These are phyloP conservation scores for Aspergillus puulaauensis DNA, from an alignment of 2,329 filamentous ascomycete genomes.

Conservation along the genomic window DNA sequence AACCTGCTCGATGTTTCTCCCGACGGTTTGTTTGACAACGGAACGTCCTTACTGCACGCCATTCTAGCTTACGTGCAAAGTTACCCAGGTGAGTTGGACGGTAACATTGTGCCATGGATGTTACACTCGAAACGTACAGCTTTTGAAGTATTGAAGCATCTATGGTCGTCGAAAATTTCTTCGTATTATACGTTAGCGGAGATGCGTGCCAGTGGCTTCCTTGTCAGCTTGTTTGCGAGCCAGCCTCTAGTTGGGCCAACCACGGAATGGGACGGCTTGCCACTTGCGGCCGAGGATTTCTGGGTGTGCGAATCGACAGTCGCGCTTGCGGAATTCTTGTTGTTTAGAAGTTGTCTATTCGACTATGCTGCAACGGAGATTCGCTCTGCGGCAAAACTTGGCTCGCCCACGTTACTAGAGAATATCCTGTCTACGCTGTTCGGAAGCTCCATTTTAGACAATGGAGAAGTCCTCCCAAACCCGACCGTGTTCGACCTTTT, in stretches of 20 bases:
- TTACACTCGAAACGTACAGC: constrained; percentile 67
- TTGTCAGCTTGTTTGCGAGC: constrained; percentile 72
- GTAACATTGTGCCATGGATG: constrained; percentile 65
- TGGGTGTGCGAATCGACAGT: constrained; percentile 66
- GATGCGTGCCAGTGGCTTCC: constrained; percentile 73
- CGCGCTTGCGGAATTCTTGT: constrained; percentile 74
- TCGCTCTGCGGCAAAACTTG: constrained; percentile 69
- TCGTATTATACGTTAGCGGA: constrained; percentile 72
- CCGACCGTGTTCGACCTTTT: constrained; percentile 87
- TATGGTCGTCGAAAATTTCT: constrained; percentile 84
- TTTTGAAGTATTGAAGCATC: constrained; percentile 71
- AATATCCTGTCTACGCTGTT: constrained; percentile 68
- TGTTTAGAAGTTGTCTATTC: constrained; percentile 72
- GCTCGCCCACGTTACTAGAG: constrained; percentile 68
- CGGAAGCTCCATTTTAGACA: constrained; percentile 66
- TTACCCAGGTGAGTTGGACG: constrained; percentile 64
- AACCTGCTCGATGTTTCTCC: constrained; percentile 67
- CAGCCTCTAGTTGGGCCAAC: constrained; percentile 70
- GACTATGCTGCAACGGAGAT: constrained; percentile 87
- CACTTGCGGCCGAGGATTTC: constrained; percentile 63
- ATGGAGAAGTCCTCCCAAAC: constrained; percentile 65
- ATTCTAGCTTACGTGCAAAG: constrained; percentile 71
- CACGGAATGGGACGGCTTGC: constrained; percentile 71
- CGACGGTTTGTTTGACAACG: constrained; percentile 68
- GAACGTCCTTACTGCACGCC: constrained; percentile 78